These are phyloP conservation scores for Amanita muscaria DNA, from an alignment of 768 basidiomycete species.

Conservation along the genomic window DNA sequence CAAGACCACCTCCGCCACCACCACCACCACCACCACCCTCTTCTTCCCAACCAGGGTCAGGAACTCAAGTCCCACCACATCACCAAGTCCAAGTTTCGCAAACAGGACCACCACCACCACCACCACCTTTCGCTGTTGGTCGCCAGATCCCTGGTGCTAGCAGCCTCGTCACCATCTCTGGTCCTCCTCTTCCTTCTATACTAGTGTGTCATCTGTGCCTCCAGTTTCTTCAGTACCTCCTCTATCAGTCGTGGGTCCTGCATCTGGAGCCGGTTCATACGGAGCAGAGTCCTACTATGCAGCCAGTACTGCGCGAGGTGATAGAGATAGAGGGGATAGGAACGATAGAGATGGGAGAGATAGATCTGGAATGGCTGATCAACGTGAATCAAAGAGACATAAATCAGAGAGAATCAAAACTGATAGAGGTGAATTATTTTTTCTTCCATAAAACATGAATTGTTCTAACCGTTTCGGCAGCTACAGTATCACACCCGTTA, in stretches of 20 bases:
- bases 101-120: conserved; percentile 5
- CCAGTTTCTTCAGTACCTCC: too few relatives aligned
- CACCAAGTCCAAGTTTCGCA: too few relatives aligned
- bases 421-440: conserved; percentile 21
- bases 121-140: conserved; percentile 12
- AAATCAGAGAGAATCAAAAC: conserved; percentile 37
- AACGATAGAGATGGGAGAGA: conserved; percentile 31
- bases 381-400: conserved; percentile 53
- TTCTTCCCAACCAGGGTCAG: too few relatives aligned
- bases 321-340: too few relatives aligned
- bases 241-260: too few relatives aligned
- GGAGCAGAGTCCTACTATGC: conserved; percentile 7
- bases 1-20: conserved; percentile 15
- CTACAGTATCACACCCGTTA: not conserved
- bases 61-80: too few relatives aligned
- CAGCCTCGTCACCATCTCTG: too few relatives aligned
- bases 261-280: conserved; percentile 2
- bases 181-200: not conserved
- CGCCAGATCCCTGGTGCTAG: conserved; percentile 15
- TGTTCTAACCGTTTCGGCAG: not conserved
- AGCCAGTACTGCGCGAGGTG: conserved; percentile 12
- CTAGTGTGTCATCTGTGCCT: not conserved
- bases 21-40: conserved; percentile 3
- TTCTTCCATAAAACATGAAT: not conserved
- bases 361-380: conserved; percentile 27